Evolutionary conservation across 2,329 filamentous ascomycete species (phyloP).

Genomic region (Juglanconis sp.): DNA sequence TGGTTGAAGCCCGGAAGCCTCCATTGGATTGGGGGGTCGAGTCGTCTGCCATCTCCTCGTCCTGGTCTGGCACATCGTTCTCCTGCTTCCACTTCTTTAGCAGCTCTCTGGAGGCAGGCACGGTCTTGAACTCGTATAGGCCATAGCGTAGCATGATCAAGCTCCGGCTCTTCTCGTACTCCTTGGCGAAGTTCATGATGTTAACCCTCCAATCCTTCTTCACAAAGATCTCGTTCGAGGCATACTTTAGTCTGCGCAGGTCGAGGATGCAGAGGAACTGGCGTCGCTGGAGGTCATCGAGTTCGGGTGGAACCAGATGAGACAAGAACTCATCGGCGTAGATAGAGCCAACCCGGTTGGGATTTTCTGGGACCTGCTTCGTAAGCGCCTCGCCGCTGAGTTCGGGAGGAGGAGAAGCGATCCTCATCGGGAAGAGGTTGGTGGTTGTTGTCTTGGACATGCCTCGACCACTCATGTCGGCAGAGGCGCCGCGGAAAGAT

Average conservation of each 20-base stretch:
- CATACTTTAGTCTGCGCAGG: conserved; percentile 58
- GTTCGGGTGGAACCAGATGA: conserved; percentile 54
- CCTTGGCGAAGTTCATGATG: conserved; percentile 60
- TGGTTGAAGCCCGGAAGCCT: conserved; percentile 29
- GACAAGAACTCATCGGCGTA: conserved; percentile 59
- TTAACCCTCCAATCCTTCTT: conserved; percentile 63
- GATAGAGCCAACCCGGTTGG: conserved; percentile 50
- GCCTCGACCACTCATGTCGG: conserved; percentile 46
- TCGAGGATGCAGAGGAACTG: conserved; percentile 64
- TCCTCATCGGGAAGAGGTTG: conserved; percentile 57
- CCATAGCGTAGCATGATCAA: conserved; percentile 60
- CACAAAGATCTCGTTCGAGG: conserved; percentile 57
- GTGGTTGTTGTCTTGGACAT: conserved; percentile 47
- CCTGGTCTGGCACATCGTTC: conserved; percentile 50
- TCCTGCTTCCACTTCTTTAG: conserved; percentile 57
- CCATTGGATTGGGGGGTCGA: conserved; percentile 28
- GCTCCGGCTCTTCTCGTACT: conserved; percentile 62
- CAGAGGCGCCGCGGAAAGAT: conserved; percentile 41
- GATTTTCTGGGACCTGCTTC: conserved; percentile 51
- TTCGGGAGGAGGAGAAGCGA: conserved; percentile 53
- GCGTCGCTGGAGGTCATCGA: conserved; percentile 57
- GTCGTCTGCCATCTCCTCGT: conserved; percentile 35
- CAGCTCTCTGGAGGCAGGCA: conserved; percentile 56
- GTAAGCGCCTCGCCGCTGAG: conserved; percentile 54
- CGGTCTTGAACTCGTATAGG: conserved; percentile 61